A percentile compares a stretch with the other conserved stretches of the same genome.
Evolutionary conservation across 306 rosid species (phyloP).

Genomic region (Inga leiocalycina): DNA sequence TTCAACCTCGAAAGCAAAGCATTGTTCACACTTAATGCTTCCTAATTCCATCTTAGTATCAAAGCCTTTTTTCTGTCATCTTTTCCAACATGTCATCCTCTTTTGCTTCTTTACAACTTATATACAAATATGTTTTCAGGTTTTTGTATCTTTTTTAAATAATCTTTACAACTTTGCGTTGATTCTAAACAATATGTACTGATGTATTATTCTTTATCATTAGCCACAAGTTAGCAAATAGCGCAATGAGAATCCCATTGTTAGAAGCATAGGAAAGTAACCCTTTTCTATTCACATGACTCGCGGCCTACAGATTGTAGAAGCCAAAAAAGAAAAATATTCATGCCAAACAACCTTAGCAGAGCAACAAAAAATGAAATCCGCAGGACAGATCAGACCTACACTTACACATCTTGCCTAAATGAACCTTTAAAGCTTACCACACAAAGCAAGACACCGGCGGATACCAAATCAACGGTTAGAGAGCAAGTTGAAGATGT

Average conservation of each 20-base stretch:
- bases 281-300: not conserved
- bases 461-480: too few species aligned
- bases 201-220: not conserved
- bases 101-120: not conserved
- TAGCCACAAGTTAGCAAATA: not conserved
- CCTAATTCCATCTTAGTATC: not conserved
- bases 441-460: too few species aligned
- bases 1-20: slow-evolving; percentile 11
- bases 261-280: not conserved
- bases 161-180: not conserved
- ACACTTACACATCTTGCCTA: too few species aligned
- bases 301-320: not conserved
- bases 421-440: too few species aligned
- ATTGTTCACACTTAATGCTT: slow-evolving; percentile 5
- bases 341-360: not conserved
- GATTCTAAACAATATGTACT: not conserved
- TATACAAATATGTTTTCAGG: not conserved
- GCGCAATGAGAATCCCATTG: not conserved
- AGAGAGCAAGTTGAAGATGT: too few species aligned
- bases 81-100: slow-evolving; percentile 4
- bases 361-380: too few species aligned
- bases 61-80: not conserved
- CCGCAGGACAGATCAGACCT: too few species aligned
- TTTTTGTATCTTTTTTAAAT: not conserved
- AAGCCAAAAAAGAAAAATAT: not conserved